phyloP scores from a whole-genome alignment of 129 eudicot genomes.

The Scalesia atractyloides region DNA sequence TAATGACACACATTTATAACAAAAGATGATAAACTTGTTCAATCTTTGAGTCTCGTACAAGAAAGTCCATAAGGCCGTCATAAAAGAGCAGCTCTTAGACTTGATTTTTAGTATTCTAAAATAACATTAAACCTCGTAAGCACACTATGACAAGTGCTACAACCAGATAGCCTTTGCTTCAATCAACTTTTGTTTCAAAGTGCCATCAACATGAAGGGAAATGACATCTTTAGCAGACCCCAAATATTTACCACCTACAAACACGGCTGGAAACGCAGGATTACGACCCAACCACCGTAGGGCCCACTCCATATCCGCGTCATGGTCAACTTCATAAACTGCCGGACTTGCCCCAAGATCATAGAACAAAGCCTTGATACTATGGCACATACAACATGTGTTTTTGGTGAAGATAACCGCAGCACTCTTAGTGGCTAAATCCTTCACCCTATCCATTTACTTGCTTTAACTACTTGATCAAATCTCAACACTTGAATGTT shows the following conservation, averaged over 20 bases:
- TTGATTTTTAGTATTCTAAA: slow-evolving; percentile 14
- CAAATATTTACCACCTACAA: slow-evolving; percentile 75
- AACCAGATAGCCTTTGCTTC: slow-evolving; percentile 90
- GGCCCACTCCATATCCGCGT: slow-evolving; percentile 77
- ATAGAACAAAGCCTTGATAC: slow-evolving; percentile 84
- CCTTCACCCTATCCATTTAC: slow-evolving; percentile 69
- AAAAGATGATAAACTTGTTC: not conserved
- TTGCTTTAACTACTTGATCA: not conserved
- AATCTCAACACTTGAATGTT: slow-evolving; percentile 23
- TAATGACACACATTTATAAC: slow-evolving; percentile 4
- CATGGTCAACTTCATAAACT: slow-evolving; percentile 77
- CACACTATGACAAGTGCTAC: slow-evolving; percentile 31
- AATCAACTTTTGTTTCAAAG: slow-evolving; percentile 65
- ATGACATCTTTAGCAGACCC: slow-evolving; percentile 79
- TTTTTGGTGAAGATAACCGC: slow-evolving; percentile 95
- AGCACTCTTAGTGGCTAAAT: slow-evolving; percentile 77
- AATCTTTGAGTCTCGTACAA: slow-evolving; percentile 16
- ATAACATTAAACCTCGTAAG: slow-evolving; percentile 17
- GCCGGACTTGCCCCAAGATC: slow-evolving; percentile 95
- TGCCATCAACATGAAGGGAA: slow-evolving; percentile 76
- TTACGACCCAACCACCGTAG: slow-evolving; percentile 63
- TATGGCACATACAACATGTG: slow-evolving; percentile 92
- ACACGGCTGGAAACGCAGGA: slow-evolving; percentile 81
- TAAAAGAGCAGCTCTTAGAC: slow-evolving; percentile 36
- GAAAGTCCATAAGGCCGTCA: slow-evolving; percentile 32